Evolutionary conservation across 2,329 filamentous ascomycete genomes (phyloP).

Genomic region (Colletotrichum salicis): DNA sequence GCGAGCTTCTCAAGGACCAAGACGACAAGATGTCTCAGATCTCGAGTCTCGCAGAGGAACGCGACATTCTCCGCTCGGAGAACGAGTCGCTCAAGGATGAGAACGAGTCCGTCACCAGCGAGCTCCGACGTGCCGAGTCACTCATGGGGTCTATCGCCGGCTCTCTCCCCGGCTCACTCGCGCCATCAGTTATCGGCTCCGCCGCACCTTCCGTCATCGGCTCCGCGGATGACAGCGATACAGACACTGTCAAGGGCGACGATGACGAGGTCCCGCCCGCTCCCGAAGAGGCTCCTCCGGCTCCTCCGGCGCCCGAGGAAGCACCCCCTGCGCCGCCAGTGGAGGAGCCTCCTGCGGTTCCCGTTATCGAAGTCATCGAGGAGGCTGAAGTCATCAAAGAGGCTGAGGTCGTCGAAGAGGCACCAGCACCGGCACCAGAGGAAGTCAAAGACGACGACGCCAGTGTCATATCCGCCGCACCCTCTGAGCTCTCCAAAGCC

Average conservation of each 20-base stretch:
- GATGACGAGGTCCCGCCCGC: slow-evolving; percentile 12
- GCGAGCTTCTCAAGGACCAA: slow-evolving; percentile 30
- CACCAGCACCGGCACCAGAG: neutral
- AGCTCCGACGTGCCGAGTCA: slow-evolving; percentile 30
- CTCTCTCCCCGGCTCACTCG: slow-evolving; percentile 1
- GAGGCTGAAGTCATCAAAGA: neutral
- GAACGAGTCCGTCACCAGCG: slow-evolving; percentile 31
- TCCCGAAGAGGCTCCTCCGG: slow-evolving; percentile 6
- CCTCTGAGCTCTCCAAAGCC: slow-evolving; percentile 1
- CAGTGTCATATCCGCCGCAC: slow-evolving; percentile 2
- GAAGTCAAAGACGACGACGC: slow-evolving; percentile 22
- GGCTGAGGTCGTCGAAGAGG: neutral
- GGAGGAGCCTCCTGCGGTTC: neutral
- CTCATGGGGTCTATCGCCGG: slow-evolving; percentile 25
- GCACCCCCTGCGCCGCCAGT: neutral
- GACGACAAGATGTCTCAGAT: slow-evolving; percentile 35
- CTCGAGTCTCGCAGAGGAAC: slow-evolving; percentile 27
- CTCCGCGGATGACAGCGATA: slow-evolving; percentile 14
- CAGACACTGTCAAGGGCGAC: slow-evolving; percentile 29
- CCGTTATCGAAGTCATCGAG: neutral
- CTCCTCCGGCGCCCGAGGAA: neutral
- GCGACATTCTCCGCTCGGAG: slow-evolving; percentile 27
- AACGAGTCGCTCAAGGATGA: slow-evolving; percentile 33
- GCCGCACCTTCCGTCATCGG: slow-evolving; percentile 8
- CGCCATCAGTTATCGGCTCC: neutral